Evolutionary conservation across 2,329 filamentous ascomycete species (phyloP).

Genomic region (Intubia oerlemansii): DNA sequence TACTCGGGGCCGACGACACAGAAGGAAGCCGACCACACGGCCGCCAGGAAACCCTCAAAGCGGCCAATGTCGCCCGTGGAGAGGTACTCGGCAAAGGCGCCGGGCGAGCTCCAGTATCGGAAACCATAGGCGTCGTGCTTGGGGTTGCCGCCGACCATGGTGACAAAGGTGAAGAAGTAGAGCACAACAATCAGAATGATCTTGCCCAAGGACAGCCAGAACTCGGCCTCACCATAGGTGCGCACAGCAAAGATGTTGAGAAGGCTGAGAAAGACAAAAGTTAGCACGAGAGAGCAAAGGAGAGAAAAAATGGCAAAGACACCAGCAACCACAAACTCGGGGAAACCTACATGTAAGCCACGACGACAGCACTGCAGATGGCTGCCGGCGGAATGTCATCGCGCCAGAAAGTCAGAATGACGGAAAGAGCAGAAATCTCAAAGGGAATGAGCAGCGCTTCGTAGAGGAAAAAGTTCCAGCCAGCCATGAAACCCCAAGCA

Average conservation of each 20-base stretch:
- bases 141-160: conserved; percentile 34
- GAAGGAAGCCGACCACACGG: conserved; percentile 18
- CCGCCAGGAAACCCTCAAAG: conserved; percentile 9
- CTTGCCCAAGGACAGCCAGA: conserved; percentile 24
- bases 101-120: conserved; percentile 21
- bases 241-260: conserved; percentile 15
- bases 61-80: conserved; percentile 20
- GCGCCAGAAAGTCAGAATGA: conserved; percentile 24
- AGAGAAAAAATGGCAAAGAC: neutral
- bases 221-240: conserved; percentile 19
- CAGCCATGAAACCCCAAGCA: conserved; percentile 34
- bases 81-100: conserved; percentile 16
- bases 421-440: conserved; percentile 18
- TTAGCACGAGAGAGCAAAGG: neutral
- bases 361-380: conserved; percentile 32
- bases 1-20: conserved; percentile 31
- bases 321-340: neutral
- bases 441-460: conserved; percentile 19
- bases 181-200: conserved; percentile 30
- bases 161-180: conserved; percentile 31
- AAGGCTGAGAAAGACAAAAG: conserved; percentile 1
- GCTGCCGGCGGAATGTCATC: conserved; percentile 22
- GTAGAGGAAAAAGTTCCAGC: conserved; percentile 22
- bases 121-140: conserved; percentile 23
- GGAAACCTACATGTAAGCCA: conserved; percentile 5